Evolutionary conservation across 225 moss, liverwort and hornwort species (phyloP).

Genomic region (Physcomitrium patens): DNA sequence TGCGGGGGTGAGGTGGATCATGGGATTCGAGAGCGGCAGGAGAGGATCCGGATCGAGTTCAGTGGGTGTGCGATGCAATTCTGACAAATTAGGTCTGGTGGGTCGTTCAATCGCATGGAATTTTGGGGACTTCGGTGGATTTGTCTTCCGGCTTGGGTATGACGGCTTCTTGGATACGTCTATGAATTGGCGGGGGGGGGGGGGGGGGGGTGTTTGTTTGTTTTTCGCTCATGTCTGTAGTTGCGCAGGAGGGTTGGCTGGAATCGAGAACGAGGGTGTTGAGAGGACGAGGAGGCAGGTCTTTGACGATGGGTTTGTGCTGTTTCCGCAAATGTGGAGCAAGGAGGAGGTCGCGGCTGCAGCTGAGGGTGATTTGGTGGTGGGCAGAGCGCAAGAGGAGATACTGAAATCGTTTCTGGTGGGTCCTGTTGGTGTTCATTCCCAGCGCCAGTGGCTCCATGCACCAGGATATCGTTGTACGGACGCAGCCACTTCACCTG

Average conservation of each 20-base stretch:
- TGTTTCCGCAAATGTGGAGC: slow-evolving; percentile 51
- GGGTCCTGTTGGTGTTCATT: slow-evolving; percentile 20
- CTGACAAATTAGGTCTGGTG: slow-evolving; percentile 25
- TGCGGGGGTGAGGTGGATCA: not conserved
- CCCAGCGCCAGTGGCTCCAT: slow-evolving; percentile 36
- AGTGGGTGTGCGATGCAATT: slow-evolving; percentile 6
- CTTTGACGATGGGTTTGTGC: slow-evolving; percentile 52
- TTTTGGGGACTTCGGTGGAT: not conserved
- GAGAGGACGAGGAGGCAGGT: slow-evolving; percentile 45
- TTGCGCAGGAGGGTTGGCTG: slow-evolving; percentile 12
- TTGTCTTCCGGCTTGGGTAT: not conserved
- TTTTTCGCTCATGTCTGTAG: not conserved
- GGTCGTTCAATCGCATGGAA: not conserved
- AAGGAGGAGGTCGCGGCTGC: slow-evolving; percentile 33
- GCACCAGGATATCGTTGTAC: slow-evolving; percentile 49
- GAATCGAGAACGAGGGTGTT: slow-evolving; percentile 22
- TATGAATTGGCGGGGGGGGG: not conserved
- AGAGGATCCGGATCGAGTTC: not conserved
- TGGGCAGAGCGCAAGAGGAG: slow-evolving; percentile 35
- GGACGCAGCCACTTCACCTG: slow-evolving; percentile 48
- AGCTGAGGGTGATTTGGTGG: slow-evolving; percentile 19
- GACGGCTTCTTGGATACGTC: not conserved
- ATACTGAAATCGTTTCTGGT: slow-evolving; percentile 34
- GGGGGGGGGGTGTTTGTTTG: not conserved
- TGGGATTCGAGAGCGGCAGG: not conserved